Base-by-base conservation (phyloP, 2,329 filamentous ascomycete species). In the Macrophomina phaseolina region DNA sequence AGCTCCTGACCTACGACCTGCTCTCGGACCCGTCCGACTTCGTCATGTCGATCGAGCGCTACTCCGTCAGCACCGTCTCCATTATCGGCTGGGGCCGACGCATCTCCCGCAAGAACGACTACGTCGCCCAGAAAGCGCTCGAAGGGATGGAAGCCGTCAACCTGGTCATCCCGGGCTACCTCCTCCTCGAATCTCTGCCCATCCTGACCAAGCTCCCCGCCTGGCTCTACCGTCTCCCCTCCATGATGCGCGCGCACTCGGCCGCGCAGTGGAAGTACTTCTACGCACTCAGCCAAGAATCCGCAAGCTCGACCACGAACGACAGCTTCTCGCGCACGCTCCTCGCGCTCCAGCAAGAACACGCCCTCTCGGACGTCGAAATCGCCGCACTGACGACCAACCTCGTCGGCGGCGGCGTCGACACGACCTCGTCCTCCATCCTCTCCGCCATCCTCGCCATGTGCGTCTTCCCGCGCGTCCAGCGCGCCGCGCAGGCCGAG, bases 371-470 rank as follows among this genome's bases (percentile, higher is more conserved):
- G 28, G 58, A 68, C 30, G 56, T 42, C 5, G 67, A 68, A 30
- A 51, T 68, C 45, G 40, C 49, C 2, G 38, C 18, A 7, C 11
- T 68, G 42, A 38, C 52, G 3, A 34, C 8, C 7, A 67, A 67
- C 42, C 56, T 68, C 16, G 64, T 68, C 30, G 64, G 64, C 45
- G 67, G 67, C 23, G 48, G 48, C 48, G 48, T 51, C 48, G 74
- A 77, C 8, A 77, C 75, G 0, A 75, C 74, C 0, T 46, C 69
- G 3, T 62, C 68, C 3, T 71, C 67, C 4, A 66, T 76, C 1
- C 28, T 72, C 18, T 70, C 69, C 2, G 75, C 75, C 53, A 42
- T 76, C 11, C 71, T 71, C 63, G 75, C 73, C 0, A 70, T 73
- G 69, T 8, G 72, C 0, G 34, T 73, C 0, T 74, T 71, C 51